These are phyloP conservation scores for Colletotrichum endophyticum DNA, from an alignment of 2,329 filamentous ascomycete genomes.

Conservation along the genomic window DNA sequence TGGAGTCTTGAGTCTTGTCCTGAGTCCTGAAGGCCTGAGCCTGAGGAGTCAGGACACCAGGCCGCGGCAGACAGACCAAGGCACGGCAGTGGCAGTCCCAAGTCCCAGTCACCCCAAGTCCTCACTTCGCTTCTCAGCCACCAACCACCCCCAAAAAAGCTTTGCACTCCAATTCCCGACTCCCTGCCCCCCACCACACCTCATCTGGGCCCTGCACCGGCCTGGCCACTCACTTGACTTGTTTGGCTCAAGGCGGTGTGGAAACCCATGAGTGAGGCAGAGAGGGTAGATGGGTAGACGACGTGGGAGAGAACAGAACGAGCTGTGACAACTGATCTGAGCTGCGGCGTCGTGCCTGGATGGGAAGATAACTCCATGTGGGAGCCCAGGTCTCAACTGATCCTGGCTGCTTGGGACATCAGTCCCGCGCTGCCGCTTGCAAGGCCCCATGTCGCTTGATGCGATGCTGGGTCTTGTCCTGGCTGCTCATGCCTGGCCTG, in stretches of 20 bases:
- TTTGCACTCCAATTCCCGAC: slow-evolving; percentile 10
- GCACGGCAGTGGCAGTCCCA: neutral
- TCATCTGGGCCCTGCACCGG: neutral
- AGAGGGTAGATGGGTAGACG: neutral
- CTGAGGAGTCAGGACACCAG: neutral
- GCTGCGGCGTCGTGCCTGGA: neutral
- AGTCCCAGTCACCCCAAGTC: neutral
- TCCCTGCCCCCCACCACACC: slow-evolving; percentile 1
- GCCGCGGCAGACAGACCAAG: neutral
- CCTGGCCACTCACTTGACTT: neutral
- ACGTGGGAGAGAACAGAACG: neutral
- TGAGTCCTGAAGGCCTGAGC: neutral
- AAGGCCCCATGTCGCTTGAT: slow-evolving; percentile 8
- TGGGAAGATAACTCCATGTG: neutral
- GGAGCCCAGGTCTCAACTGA: neutral
- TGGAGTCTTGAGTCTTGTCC: neutral
- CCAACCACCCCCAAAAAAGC: neutral
- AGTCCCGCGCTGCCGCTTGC: slow-evolving; percentile 6
- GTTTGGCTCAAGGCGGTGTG: slow-evolving; percentile 18
- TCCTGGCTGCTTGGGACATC: slow-evolving; percentile 5
- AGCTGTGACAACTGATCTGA: neutral
- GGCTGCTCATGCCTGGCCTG: slow-evolving; percentile 1
- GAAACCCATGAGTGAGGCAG: neutral
- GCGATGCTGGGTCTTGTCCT: neutral
- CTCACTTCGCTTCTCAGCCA: slow-evolving; percentile 1